Evolutionary conservation across 148 eudicot species (phyloP).

Genomic region (Silene uniflora): DNA sequence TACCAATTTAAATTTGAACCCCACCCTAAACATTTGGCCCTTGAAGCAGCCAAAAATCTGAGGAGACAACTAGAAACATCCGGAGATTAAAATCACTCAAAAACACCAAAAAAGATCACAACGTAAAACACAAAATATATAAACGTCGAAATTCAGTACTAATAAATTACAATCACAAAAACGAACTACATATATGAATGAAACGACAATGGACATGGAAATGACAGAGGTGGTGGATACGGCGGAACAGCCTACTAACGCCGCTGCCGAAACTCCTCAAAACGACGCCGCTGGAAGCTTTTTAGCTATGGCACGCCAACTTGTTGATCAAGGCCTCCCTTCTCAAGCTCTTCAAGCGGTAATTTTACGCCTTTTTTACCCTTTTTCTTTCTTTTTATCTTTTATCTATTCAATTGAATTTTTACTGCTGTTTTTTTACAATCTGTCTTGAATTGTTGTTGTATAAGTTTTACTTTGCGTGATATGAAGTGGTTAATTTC

Average conservation of each 20-base stretch:
- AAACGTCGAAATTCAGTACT: neutral
- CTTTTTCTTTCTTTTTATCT: neutral
- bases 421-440: neutral
- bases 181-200: constrained; percentile 17
- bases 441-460: neutral
- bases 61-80: neutral
- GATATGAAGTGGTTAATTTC: neutral
- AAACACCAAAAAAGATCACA: neutral
- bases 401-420: neutral
- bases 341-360: constrained; percentile 88
- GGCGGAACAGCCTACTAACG: constrained; percentile 6
- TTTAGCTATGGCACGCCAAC: constrained; percentile 62
- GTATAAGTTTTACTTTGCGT: neutral
- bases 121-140: neutral
- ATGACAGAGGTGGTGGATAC: constrained; percentile 46
- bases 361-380: constrained; percentile 1
- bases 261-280: constrained; percentile 23
- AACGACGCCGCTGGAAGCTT: constrained; percentile 34
- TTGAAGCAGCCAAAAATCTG: no score
- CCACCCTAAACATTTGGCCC: no score
- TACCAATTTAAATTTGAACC: no score
- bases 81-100: neutral
- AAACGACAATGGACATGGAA: constrained; percentile 40
- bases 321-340: constrained; percentile 69
- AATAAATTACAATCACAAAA: neutral